A percentile compares a stretch with the other conserved stretches of the same genome.
Evolutionary conservation across 2,329 filamentous ascomycete species (phyloP).

Genomic region (Microdochium bolleyi): DNA sequence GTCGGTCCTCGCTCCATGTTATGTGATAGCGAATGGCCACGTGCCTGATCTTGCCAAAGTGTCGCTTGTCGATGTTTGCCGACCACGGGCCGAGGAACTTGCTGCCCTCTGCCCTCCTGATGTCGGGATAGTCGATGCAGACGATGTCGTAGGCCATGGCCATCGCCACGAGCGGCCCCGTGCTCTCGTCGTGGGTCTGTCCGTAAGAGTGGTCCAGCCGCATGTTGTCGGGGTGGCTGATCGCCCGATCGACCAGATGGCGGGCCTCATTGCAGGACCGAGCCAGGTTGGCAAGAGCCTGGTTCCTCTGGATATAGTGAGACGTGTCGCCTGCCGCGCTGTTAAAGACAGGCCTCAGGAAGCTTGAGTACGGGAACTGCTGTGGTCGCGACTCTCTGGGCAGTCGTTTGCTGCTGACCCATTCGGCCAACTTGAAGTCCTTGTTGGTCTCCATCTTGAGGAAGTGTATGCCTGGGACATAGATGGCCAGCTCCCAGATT

Average conservation of each 20-base stretch:
- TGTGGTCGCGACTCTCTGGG: neutral
- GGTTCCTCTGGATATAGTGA: conserved; percentile 15
- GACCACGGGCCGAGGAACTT: conserved; percentile 13
- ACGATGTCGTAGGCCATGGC: conserved; percentile 16
- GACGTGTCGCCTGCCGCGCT: conserved; percentile 15
- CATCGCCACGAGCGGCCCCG: conserved; percentile 13
- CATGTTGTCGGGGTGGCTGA: conserved; percentile 12
- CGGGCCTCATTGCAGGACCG: conserved; percentile 14
- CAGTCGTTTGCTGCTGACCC: no score
- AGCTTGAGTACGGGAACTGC: conserved; percentile 5
- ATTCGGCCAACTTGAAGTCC: neutral
- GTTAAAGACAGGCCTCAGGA: conserved; percentile 12
- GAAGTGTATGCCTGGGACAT: conserved; percentile 20
- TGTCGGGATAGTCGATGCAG: conserved; percentile 20
- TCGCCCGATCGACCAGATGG: conserved; percentile 8
- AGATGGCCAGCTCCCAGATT: conserved; percentile 17
- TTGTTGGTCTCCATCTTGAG: conserved; percentile 13
- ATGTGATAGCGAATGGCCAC: conserved; percentile 33
- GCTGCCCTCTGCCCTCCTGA: conserved; percentile 3
- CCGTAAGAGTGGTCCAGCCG: conserved; percentile 7
- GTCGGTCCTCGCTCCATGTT: conserved; percentile 26
- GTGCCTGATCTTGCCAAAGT: conserved; percentile 23
- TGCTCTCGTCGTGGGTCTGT: neutral
- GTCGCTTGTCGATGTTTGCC: conserved; percentile 11
- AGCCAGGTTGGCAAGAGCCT: conserved; percentile 13